phyloP scores from a whole-genome alignment of 495 filamentous ascomycete genomes.

The Staphylotrichum tortipilum region DNA sequence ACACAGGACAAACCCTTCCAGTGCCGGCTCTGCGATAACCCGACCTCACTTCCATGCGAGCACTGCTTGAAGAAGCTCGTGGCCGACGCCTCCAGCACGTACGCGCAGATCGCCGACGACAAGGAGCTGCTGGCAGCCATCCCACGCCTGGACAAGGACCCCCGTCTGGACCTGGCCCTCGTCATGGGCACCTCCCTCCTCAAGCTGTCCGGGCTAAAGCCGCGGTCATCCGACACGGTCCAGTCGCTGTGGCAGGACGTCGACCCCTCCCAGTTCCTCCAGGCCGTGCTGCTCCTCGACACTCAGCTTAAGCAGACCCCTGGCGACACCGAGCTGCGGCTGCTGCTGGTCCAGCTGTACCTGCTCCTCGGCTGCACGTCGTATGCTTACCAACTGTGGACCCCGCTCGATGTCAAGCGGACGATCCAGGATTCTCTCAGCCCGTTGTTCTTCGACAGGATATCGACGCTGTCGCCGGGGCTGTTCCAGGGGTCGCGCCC shows the following conservation, averaged over 20 bases:
- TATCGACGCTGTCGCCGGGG: conserved; percentile 43
- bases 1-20: conserved; percentile 16
- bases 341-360: conserved; percentile 41
- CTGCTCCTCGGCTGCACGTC: conserved; percentile 36
- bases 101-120: conserved; percentile 22
- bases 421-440: conserved; percentile 42
- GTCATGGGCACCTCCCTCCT: conserved; percentile 38
- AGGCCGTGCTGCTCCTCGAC: conserved; percentile 40
- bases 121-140: conserved; percentile 17
- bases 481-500: conserved; percentile 28
- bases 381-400: conserved; percentile 35
- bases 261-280: conserved; percentile 31
- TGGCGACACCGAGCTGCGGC: conserved; percentile 29
- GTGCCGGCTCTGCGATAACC: conserved; percentile 23
- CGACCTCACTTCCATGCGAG: conserved; percentile 18
- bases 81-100: conserved; percentile 18
- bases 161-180: conserved; percentile 35
- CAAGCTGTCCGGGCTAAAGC: conserved; percentile 32
- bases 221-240: conserved; percentile 4
- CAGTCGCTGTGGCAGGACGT: conserved; percentile 23
- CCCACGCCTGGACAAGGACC: conserved; percentile 29
- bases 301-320: conserved; percentile 29
- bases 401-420: conserved; percentile 39
- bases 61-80: conserved; percentile 29
- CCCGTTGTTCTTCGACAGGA: conserved; percentile 40